phyloP scores from a whole-genome alignment of 2,329 filamentous ascomycete species.

The Aureobasidium sp. region DNA sequence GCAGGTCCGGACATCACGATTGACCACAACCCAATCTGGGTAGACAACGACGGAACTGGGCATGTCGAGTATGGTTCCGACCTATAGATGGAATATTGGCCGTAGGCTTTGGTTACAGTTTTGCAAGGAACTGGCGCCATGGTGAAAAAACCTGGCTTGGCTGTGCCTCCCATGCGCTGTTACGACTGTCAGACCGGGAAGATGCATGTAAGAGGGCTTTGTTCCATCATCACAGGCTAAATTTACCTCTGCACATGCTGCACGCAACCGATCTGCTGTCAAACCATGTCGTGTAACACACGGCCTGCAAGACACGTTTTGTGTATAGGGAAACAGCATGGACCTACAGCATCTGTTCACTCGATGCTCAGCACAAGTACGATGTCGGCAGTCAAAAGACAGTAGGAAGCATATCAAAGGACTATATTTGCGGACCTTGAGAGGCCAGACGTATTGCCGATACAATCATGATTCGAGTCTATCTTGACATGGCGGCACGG shows the following conservation, averaged over 20 bases:
- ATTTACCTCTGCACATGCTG: not conserved
- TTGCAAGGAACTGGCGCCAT: not conserved
- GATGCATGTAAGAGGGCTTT: not conserved
- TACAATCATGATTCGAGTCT: not conserved
- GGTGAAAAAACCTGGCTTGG: not conserved
- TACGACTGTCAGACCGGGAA: not conserved
- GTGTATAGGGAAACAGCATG: not conserved
- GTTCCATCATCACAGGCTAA: not conserved
- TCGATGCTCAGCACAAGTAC: not conserved
- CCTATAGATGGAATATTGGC: not conserved
- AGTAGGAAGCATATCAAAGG: not conserved
- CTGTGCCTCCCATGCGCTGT: not conserved
- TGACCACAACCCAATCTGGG: conserved; percentile 3
- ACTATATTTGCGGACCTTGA: not conserved
- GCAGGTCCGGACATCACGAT: conserved; percentile 4
- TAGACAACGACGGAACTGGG: not conserved
- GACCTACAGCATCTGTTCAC: not conserved
- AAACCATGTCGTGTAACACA: not conserved
- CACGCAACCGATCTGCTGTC: not conserved
- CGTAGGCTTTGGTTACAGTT: not conserved
- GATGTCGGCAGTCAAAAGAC: not conserved
- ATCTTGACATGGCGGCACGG: not conserved
- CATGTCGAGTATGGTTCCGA: not conserved
- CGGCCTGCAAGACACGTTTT: not conserved
- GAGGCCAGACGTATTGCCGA: not conserved